Evolutionary conservation across 1,139 yeast genomes (phyloP).

Genomic region (Scheffersomyces cryptocercus): DNA sequence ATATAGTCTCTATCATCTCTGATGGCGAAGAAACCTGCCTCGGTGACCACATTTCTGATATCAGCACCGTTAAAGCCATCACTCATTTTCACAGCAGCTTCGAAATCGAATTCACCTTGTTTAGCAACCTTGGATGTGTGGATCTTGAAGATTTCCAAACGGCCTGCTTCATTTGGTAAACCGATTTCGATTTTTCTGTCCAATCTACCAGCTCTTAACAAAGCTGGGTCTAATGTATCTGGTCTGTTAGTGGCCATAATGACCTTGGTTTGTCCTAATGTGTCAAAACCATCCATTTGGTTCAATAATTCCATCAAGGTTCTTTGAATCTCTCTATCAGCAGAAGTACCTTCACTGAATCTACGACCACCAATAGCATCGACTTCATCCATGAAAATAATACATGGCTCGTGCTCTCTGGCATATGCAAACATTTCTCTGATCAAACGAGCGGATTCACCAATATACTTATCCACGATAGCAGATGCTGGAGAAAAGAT

Average conservation of each 20-base stretch:
- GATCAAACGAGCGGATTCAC: conserved; percentile 94
- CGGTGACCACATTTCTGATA: conserved; percentile 96
- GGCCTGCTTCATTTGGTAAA: conserved; percentile 94
- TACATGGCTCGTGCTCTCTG: conserved; percentile 97
- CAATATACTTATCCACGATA: conserved; percentile 97
- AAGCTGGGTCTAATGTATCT: conserved; percentile 98
- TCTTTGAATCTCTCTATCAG: conserved; percentile 98
- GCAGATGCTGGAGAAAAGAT: conserved; percentile 98
- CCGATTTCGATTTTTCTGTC: conserved; percentile 97
- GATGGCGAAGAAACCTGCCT: conserved; percentile 97
- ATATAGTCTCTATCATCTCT: conserved; percentile 97
- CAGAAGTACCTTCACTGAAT: conserved; percentile 97
- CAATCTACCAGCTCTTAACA: conserved; percentile 96
- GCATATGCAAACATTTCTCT: conserved; percentile 99
- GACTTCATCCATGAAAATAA: conserved; percentile 98
- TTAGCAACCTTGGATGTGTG: conserved; percentile 86
- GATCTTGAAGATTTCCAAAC: conserved; percentile 92
- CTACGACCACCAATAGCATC: conserved; percentile 99
- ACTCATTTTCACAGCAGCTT: conserved; percentile 96
- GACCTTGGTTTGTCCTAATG: conserved; percentile 94
- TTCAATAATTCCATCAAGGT: conserved; percentile 96
- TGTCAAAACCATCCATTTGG: conserved; percentile 99
- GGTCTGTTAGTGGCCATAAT: conserved; percentile 99
- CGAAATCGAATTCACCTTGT: conserved; percentile 95
- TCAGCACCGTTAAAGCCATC: conserved; percentile 99